Percentiles rank a stretch among this genome's conserved stretches.
phyloP scores from a whole-genome alignment of 2,329 filamentous ascomycete genomes.

The Talaromyces sp. region DNA sequence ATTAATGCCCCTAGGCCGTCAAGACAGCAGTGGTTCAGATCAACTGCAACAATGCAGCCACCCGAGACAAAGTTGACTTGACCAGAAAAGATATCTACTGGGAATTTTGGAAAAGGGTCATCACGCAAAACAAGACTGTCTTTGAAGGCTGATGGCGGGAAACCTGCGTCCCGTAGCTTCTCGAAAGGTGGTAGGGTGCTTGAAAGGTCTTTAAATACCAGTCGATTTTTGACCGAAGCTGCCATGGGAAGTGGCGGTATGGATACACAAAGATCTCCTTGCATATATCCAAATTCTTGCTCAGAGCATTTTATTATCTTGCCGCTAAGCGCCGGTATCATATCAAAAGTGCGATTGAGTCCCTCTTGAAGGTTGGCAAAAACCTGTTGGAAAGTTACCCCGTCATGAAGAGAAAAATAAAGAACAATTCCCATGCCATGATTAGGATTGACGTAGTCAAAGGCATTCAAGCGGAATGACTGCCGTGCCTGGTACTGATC shows the following conservation, averaged over 20 bases:
- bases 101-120: slow-evolving; percentile 12
- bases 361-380: slow-evolving; percentile 14
- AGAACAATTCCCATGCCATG: slow-evolving; percentile 16
- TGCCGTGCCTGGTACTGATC: slow-evolving; percentile 3
- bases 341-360: slow-evolving; percentile 15
- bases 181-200: slow-evolving; percentile 3
- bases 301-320: slow-evolving; percentile 8
- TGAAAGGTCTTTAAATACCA: slow-evolving; percentile 12
- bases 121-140: slow-evolving; percentile 14
- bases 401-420: slow-evolving; percentile 9
- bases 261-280: slow-evolving; percentile 14
- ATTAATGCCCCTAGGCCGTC: slow-evolving; percentile 10
- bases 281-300: background rate
- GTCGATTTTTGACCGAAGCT: background rate
- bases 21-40: slow-evolving; percentile 13
- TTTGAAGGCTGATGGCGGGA: slow-evolving; percentile 8
- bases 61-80: slow-evolving; percentile 15
- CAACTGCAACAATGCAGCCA: slow-evolving; percentile 15
- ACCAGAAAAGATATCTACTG: slow-evolving; percentile 11
- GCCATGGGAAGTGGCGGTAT: slow-evolving; percentile 8
- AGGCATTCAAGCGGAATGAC: slow-evolving; percentile 11
- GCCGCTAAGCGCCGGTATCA: slow-evolving; percentile 13
- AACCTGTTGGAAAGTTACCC: background rate
- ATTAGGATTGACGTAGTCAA: slow-evolving; percentile 13
- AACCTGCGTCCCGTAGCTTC: background rate